Evolutionary conservation across 106 monocot genomes (phyloP), one percentile per base, ranked within the genome.

Genomic region (Chionographis japonica): DNA sequence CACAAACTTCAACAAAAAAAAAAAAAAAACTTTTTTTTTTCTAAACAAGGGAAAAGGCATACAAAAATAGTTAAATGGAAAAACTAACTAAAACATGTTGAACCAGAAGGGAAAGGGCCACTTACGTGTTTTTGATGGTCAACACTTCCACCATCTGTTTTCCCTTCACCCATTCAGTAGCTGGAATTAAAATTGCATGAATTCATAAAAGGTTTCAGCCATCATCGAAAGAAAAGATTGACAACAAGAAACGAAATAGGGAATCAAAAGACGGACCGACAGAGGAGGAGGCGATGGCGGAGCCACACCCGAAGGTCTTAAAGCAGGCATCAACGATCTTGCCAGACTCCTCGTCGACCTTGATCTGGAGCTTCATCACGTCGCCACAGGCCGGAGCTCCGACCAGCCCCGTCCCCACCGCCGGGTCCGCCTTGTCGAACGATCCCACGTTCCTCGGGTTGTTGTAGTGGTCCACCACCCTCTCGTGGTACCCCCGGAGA

Each of bases 301-400:
- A 93, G 16, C 92, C 92, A 63, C 92, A 93, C 3, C 92, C 92
- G 61, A 93, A 93, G 53, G 92, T 93, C 81, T 93, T 93, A 68
- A 93, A 93, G 51, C 88, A 78, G 15, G 92, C 92, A 57, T 93
- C 92, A 3, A 81, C 77, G 65, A 93, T 93, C 74, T 86, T 83
- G 2, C 92, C 92, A 11, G 83, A 58, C 27, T 43, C 61, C 14
- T 88, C 78, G 46, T 93, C 92, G 66, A 93, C 83, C 86, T 75
- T 88, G 62, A 89, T 93, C 79, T 93, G 92, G 41, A 93, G 81
- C 81, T 88, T 92, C 92, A 92, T 92, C 51, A 88, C 92, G 60
- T 92, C 92, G 12, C 92, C 92, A 62, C 92, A 88, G 15, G 92
- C 92, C 52, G 92, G 88, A 0, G 92, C 88, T 3, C 92, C 88